Evolutionary conservation across 176 grass and related monocot genomes (phyloP).

Genomic region (Phragmites australis): DNA sequence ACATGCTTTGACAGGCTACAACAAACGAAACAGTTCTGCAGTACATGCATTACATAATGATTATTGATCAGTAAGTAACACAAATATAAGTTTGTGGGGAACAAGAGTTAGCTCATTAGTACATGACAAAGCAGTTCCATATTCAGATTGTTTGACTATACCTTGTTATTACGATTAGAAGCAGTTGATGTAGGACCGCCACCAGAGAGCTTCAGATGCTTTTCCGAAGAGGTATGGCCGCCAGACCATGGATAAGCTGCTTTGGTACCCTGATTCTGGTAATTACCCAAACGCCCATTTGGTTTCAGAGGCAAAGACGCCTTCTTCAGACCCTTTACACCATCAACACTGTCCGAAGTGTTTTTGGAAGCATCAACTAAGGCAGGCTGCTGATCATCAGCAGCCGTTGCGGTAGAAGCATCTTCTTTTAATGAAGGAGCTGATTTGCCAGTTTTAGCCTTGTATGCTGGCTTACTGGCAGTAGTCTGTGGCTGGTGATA

Average conservation of each 20-base stretch:
- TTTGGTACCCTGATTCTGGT: slow-evolving; percentile 47
- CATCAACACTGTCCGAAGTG: slow-evolving; percentile 32
- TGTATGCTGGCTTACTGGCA: slow-evolving; percentile 39
- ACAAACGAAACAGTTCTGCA: background rate
- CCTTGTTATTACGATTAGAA: slow-evolving; percentile 47
- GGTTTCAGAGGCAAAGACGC: slow-evolving; percentile 20
- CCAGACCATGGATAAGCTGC: slow-evolving; percentile 41
- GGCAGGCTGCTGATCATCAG: slow-evolving; percentile 39
- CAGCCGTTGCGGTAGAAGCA: slow-evolving; percentile 38
- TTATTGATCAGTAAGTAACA: slow-evolving; percentile 8
- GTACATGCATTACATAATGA: background rate
- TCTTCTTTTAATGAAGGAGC: slow-evolving; percentile 24
- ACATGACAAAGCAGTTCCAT: slow-evolving; percentile 10
- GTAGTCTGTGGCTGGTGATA: slow-evolving; percentile 51
- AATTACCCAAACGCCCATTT: slow-evolving; percentile 39
- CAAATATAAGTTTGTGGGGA: background rate
- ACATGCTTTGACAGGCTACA: background rate
- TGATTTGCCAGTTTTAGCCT: slow-evolving; percentile 34
- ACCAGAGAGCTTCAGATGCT: slow-evolving; percentile 28
- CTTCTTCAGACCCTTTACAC: slow-evolving; percentile 40
- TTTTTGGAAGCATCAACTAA: slow-evolving; percentile 37
- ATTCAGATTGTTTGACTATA: slow-evolving; percentile 38
- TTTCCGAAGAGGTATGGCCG: slow-evolving; percentile 34
- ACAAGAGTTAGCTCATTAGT: slow-evolving; percentile 16
- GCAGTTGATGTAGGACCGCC: slow-evolving; percentile 38